Evolutionary conservation across 768 basidiomycete genomes (phyloP).

Genomic region (Suillus subluteus): DNA sequence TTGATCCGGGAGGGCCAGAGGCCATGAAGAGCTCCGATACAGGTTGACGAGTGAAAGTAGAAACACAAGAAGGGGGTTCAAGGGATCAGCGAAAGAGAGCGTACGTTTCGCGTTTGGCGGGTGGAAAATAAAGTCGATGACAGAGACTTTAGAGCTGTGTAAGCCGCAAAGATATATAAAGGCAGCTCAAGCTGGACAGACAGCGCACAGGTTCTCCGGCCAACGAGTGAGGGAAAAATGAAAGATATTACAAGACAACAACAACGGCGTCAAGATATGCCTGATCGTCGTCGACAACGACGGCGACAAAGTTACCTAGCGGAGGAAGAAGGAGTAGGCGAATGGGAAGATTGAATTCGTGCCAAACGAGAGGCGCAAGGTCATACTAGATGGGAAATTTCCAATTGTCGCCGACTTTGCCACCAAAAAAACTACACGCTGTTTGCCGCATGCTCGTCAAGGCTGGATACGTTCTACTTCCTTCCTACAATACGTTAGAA

Average conservation of each 20-base stretch:
- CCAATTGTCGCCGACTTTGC: slow-evolving; percentile 22
- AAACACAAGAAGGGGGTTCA: slow-evolving; percentile 5
- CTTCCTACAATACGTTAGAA: slow-evolving; percentile 8
- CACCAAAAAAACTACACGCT: slow-evolving; percentile 35
- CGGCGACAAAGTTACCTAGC: background rate
- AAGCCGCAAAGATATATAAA: slow-evolving; percentile 20
- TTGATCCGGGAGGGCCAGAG: slow-evolving; percentile 28
- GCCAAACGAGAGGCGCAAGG: slow-evolving; percentile 38
- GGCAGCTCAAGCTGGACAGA: slow-evolving; percentile 11
- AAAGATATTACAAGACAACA: slow-evolving; percentile 14
- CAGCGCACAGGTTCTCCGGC: slow-evolving; percentile 10
- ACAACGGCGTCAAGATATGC: slow-evolving; percentile 12
- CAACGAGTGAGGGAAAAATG: slow-evolving; percentile 7
- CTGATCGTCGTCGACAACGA: slow-evolving; percentile 10
- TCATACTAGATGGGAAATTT: slow-evolving; percentile 41
- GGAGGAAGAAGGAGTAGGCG: slow-evolving; percentile 6
- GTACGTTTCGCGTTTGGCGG: slow-evolving; percentile 10
- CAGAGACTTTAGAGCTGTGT: slow-evolving; percentile 17
- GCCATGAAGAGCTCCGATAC: slow-evolving; percentile 16
- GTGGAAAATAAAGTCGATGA: slow-evolving; percentile 17
- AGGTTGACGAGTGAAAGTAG: background rate
- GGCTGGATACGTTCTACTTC: background rate
- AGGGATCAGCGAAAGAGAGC: slow-evolving; percentile 7
- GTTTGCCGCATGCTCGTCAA: slow-evolving; percentile 22
- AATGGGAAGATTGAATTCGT: slow-evolving; percentile 29